phyloP scores from a whole-genome alignment of 768 basidiomycete species.

The Lactarius hatsudake region DNA sequence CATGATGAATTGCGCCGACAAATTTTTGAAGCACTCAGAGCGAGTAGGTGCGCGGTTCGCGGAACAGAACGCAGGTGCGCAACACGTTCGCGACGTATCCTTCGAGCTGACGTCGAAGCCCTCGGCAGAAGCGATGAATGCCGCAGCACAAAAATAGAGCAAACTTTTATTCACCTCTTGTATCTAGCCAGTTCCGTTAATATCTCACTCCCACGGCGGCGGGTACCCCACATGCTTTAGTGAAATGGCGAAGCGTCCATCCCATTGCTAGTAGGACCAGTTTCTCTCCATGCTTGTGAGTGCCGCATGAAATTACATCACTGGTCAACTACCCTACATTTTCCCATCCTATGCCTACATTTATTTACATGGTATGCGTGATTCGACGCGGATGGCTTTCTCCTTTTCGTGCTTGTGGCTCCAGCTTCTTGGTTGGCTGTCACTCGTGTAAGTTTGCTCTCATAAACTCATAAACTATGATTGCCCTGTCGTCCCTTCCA shows the following conservation, averaged over 20 bases:
- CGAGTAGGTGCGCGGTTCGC: conserved; percentile 90
- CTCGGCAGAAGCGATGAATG: conserved; percentile 42
- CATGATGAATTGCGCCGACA: conserved; percentile 92
- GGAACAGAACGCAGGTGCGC: conserved; percentile 86
- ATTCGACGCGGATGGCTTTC: not conserved
- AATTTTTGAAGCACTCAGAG: conserved; percentile 96
- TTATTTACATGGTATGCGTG: not conserved
- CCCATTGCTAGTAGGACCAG: not conserved
- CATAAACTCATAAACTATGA: too few species aligned
- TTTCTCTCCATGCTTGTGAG: not conserved
- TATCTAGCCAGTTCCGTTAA: conserved; percentile 1
- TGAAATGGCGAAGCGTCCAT: not conserved
- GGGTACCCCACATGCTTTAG: not conserved
- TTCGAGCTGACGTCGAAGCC: conserved; percentile 5
- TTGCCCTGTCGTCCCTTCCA: too few species aligned
- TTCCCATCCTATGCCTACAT: not conserved
- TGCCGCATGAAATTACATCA: not conserved
- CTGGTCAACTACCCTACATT: not conserved
- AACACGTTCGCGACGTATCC: not conserved
- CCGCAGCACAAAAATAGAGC: conserved; percentile 34
- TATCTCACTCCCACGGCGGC: not conserved
- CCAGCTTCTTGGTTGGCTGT: not conserved
- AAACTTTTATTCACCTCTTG: not conserved
- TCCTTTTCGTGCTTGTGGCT: not conserved
- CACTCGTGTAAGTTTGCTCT: not conserved